Conservation (phyloP, 352 stramenopile genomes). For the Blastocystis sp. region DNA sequence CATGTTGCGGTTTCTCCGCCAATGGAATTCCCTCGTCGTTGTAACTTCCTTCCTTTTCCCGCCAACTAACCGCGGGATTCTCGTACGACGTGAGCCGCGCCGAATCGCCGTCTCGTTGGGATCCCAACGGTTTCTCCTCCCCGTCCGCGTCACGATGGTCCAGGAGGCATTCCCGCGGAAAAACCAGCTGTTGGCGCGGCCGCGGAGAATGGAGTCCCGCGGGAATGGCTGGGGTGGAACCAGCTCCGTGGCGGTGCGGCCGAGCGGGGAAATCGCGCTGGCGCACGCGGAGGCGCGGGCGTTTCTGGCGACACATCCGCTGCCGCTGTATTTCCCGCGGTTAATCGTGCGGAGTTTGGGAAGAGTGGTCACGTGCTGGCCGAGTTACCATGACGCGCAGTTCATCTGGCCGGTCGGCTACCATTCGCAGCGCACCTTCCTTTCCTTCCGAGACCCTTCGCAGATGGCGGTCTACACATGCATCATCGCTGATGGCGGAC, state of each 20-base stretch:
- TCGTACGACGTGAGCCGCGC: background rate
- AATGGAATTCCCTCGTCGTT: background rate
- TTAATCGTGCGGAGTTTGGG: background rate
- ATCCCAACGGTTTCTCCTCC: background rate
- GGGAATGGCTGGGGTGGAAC: no score
- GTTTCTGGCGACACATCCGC: background rate
- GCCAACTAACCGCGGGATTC: background rate
- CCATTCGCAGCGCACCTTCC: background rate
- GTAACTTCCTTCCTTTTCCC: background rate
- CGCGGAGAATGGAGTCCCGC: no score
- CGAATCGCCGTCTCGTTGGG: background rate
- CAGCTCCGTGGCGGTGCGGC: no score
- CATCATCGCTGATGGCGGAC: background rate
- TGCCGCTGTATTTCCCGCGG: background rate
- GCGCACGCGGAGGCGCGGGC: background rate
- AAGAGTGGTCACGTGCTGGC: background rate
- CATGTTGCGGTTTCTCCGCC: background rate
- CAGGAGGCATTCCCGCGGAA: background rate
- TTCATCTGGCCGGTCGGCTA: conserved; percentile 20
- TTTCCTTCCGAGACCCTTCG: conserved; percentile 1
- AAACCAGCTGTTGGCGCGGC: no score
- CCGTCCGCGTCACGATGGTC: background rate
- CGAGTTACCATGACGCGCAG: background rate
- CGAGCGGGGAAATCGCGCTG: no score
- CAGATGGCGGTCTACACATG: background rate